Evolutionary conservation across 2,329 filamentous ascomycete species (phyloP).

Genomic region (Teratosphaeria gauchensis): DNA sequence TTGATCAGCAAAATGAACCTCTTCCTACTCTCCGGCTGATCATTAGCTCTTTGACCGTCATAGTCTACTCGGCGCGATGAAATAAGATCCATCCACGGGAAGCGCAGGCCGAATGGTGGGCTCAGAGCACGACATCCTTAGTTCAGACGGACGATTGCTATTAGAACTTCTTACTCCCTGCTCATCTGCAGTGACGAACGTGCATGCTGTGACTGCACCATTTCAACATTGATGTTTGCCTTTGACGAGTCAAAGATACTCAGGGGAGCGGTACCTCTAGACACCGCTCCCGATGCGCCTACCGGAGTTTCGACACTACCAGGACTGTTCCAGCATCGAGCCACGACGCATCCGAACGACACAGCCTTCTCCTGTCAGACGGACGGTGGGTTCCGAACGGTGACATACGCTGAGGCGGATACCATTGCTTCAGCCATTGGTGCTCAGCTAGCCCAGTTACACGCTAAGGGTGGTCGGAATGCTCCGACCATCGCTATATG

Average conservation of each 20-base stretch:
- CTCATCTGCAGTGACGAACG: not conserved
- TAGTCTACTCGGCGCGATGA: not conserved
- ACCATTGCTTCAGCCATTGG: not conserved
- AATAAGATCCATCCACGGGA: not conserved
- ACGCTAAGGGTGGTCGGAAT: not conserved
- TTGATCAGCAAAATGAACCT: not conserved
- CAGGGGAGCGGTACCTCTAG: not conserved
- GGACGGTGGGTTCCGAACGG: not conserved
- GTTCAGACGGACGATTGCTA: not conserved
- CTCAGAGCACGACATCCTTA: not conserved
- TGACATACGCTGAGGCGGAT: not conserved
- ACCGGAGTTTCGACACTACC: not conserved
- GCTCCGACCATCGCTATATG: not conserved
- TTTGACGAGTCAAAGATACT: not conserved
- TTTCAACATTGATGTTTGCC: not conserved
- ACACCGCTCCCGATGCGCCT: not conserved
- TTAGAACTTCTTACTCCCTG: not conserved
- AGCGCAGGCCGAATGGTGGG: not conserved
- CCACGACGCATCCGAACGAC: not conserved
- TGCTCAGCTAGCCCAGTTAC: not conserved
- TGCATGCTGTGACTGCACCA: not conserved
- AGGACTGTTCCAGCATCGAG: not conserved
- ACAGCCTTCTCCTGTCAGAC: not conserved
- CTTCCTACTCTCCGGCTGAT: not conserved
- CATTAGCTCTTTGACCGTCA: not conserved